Base-by-base conservation (phyloP, 164 flowering plant genomes). In the Tetrastigma voinierianum region DNA sequence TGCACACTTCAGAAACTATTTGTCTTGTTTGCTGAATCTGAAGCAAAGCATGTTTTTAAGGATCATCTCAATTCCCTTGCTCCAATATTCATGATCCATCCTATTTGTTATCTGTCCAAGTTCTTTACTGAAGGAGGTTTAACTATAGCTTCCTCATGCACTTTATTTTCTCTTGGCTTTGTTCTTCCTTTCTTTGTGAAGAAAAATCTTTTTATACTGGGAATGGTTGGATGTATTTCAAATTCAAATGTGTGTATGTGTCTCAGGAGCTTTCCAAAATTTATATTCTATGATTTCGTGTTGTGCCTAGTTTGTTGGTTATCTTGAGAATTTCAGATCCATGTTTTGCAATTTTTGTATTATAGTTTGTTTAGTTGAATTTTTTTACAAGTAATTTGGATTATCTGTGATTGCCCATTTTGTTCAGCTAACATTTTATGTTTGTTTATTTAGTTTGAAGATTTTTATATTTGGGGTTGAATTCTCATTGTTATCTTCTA, bases 71-170 rank as follows among this genome's bases (percentile, higher is more conserved):
- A 72, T 59, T 69, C 74, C 59, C 78, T 94, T 74, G 79, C 83
- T 64, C 58, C 62, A 59, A 82, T 73, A 45, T 70, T 79, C 83
- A 84, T 71, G 73, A 68, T 74, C 1, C 76, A 85, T 72, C 76
- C 87, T 51, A 74, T 70, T 13, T 63, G 43, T n/a, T 79, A 86
- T 47, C 71, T 89, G 45, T 78, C 84, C 20, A 76, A 74, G 45
- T 80, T 86, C 61, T 84, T 83, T 54, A 80, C 90, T 16, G 84
- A 81, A 61, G 90, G 85, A 89, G 97, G 97, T 93, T 57, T 24
- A 9, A 25, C 12, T 59, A 10, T 59, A 18, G 4, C 12, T 62
- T 61, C 57, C 40, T 23, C 14, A 54, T 64, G 43, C 46, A 10
- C 13, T 25, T 10, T 59, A 1, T 19, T n/a, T 51, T 62, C 18